Percentiles rank a stretch among this genome's conserved stretches.
Evolutionary conservation across 2,329 filamentous ascomycete genomes (phyloP).

Genomic region (Incumbomyces lentus): DNA sequence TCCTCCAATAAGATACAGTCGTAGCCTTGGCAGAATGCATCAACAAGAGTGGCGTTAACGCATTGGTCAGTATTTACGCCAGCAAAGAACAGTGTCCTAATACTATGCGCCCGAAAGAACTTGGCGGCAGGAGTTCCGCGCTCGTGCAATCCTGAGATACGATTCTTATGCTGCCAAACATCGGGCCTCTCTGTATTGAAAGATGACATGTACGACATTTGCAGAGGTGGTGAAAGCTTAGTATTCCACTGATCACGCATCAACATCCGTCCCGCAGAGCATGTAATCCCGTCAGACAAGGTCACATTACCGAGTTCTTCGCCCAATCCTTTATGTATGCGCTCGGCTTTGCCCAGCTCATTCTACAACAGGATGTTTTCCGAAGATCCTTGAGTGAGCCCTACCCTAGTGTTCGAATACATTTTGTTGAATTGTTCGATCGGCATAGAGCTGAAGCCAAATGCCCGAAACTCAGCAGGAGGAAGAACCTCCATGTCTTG

Average conservation of each 20-base stretch:
- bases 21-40: conserved; percentile 47
- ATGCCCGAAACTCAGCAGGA: conserved; percentile 38
- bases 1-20: conserved; percentile 48
- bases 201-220: conserved; percentile 27
- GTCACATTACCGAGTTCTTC: conserved; percentile 36
- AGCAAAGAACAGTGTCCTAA: conserved; percentile 44
- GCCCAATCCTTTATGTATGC: conserved; percentile 35
- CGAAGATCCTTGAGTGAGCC: neutral
- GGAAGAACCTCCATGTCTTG: conserved; percentile 42
- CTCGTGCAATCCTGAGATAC: conserved; percentile 49
- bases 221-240: conserved; percentile 39
- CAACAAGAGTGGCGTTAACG: conserved; percentile 45
- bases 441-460: conserved; percentile 33
- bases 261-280: conserved; percentile 31
- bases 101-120: conserved; percentile 31
- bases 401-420: neutral
- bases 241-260: conserved; percentile 49
- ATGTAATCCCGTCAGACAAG: conserved; percentile 17
- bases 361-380: conserved; percentile 8
- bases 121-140: conserved; percentile 33
- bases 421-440: conserved; percentile 11
- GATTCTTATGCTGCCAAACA: no score
- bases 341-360: conserved; percentile 20
- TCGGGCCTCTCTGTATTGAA: conserved; percentile 4
- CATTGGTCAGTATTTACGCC: conserved; percentile 54